These are phyloP conservation scores for Metarhizium brunneum DNA, from an alignment of 2,329 filamentous ascomycete species.

Conservation along the genomic window DNA sequence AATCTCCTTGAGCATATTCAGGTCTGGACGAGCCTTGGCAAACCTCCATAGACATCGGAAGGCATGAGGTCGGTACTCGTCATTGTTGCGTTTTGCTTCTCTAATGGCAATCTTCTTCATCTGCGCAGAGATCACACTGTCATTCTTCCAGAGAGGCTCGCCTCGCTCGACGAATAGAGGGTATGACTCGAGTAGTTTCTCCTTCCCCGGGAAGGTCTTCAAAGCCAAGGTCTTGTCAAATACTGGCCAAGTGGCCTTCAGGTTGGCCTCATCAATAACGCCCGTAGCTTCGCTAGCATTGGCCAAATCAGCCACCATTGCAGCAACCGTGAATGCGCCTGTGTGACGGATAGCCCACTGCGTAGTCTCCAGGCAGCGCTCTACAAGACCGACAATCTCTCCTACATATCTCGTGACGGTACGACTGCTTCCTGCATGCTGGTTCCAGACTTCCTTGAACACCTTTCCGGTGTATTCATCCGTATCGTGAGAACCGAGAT, in stretches of 20 bases:
- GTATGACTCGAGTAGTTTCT: slow-evolving; percentile 71
- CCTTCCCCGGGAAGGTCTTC: slow-evolving; percentile 91
- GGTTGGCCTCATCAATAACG: slow-evolving; percentile 49
- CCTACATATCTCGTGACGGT: slow-evolving; percentile 74
- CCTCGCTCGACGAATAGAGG: slow-evolving; percentile 65
- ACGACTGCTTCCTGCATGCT: slow-evolving; percentile 78
- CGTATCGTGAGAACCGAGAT: slow-evolving; percentile 77
- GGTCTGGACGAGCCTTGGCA: slow-evolving; percentile 55
- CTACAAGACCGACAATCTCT: slow-evolving; percentile 67
- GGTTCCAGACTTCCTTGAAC: slow-evolving; percentile 81
- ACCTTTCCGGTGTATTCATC: slow-evolving; percentile 69
- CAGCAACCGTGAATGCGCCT: slow-evolving; percentile 70
- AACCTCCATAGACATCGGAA: slow-evolving; percentile 65
- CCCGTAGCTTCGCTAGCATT: slow-evolving; percentile 46
- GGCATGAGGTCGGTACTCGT: slow-evolving; percentile 69
- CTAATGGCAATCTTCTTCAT: slow-evolving; percentile 74
- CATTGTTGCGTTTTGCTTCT: slow-evolving; percentile 88
- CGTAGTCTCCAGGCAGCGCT: slow-evolving; percentile 62
- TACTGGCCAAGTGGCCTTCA: slow-evolving; percentile 67
- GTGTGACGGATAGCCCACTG: slow-evolving; percentile 90
- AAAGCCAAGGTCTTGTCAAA: slow-evolving; percentile 73
- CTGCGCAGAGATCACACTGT: slow-evolving; percentile 45
- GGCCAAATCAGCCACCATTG: slow-evolving; percentile 58
- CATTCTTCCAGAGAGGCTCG: slow-evolving; percentile 45
- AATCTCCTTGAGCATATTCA: slow-evolving; percentile 62